Percentiles rank a stretch among this genome's conserved stretches.
phyloP scores from a whole-genome alignment of 2,329 filamentous ascomycete species.

The Phialophora verrucosa region DNA sequence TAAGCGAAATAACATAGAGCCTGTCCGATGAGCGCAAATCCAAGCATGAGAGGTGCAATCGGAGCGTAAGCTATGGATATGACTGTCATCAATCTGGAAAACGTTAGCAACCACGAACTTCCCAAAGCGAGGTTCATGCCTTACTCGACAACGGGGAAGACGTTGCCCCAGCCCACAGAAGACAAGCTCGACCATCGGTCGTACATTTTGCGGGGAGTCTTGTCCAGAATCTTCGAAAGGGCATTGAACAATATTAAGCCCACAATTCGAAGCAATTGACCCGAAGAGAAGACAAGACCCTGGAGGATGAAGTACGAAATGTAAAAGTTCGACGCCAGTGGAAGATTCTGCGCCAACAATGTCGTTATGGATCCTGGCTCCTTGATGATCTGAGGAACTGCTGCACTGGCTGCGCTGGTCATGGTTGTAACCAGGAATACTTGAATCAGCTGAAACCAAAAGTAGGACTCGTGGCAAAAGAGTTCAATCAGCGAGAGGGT shows the following conservation, averaged over 20 bases:
- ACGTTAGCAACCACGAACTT: neutral
- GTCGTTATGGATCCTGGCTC: constrained; percentile 66
- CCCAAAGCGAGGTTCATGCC: neutral
- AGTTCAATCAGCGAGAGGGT: constrained; percentile 81
- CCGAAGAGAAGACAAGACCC: constrained; percentile 77
- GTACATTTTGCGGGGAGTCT: constrained; percentile 81
- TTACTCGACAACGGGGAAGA: constrained; percentile 71
- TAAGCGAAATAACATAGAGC: constrained; percentile 84
- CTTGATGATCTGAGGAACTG: constrained; percentile 66
- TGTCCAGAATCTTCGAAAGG: constrained; percentile 74
- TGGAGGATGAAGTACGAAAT: constrained; percentile 94
- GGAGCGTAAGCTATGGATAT: constrained; percentile 81
- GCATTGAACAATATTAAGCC: constrained; percentile 77
- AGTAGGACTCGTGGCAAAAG: constrained; percentile 89
- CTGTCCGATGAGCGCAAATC: constrained; percentile 80
- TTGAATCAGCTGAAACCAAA: constrained; percentile 75
- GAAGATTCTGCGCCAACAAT: constrained; percentile 75
- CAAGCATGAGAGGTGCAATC: constrained; percentile 83
- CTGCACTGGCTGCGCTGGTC: constrained; percentile 76
- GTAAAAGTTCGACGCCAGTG: constrained; percentile 90
- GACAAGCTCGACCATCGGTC: constrained; percentile 75
- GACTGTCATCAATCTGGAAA: constrained; percentile 29
- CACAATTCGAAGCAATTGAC: constrained; percentile 73
- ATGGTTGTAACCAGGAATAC: constrained; percentile 89
- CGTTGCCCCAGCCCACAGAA: constrained; percentile 80